A percentile compares a stretch with the other conserved stretches of the same genome.
Conservation (phyloP, 805 yeast species). For the Kluyveromyces starmeri region DNA sequence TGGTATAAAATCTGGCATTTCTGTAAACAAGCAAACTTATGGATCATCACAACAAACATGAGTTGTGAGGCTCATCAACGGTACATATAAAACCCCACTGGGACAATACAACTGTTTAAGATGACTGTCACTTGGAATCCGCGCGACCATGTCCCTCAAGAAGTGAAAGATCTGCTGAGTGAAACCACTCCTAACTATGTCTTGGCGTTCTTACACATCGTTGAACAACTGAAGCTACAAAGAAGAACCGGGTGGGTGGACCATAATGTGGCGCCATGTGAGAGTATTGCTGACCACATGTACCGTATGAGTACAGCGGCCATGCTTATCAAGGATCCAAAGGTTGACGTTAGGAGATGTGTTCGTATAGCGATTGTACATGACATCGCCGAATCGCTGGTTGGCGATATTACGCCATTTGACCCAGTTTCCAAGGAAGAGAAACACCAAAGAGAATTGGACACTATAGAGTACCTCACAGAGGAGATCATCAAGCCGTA, state of each 20-base stretch:
- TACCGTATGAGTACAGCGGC: slow-evolving; percentile 83
- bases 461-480: slow-evolving; percentile 59
- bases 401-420: slow-evolving; percentile 89
- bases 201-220: slow-evolving; percentile 52
- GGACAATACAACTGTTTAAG: no score
- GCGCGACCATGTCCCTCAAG: slow-evolving; percentile 34
- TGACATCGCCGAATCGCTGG: slow-evolving; percentile 89
- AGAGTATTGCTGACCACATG: slow-evolving; percentile 91
- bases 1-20: no score
- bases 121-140: slow-evolving; percentile 37
- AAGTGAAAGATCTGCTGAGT: slow-evolving; percentile 27
- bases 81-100: no score
- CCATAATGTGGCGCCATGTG: slow-evolving; percentile 35
- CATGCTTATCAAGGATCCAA: slow-evolving; percentile 49
- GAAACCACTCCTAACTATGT: slow-evolving; percentile 37
- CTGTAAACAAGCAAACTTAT: no score
- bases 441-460: slow-evolving; percentile 74
- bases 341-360: slow-evolving; percentile 57
- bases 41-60: no score
- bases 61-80: no score
- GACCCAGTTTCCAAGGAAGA: slow-evolving; percentile 67
- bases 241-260: slow-evolving; percentile 94
- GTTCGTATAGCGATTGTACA: slow-evolving; percentile 82
- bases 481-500: slow-evolving; percentile 53
- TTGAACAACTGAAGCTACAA: slow-evolving; percentile 65